Conservation (phyloP, 257 asterid species). For the Solanum phureja region DNA sequence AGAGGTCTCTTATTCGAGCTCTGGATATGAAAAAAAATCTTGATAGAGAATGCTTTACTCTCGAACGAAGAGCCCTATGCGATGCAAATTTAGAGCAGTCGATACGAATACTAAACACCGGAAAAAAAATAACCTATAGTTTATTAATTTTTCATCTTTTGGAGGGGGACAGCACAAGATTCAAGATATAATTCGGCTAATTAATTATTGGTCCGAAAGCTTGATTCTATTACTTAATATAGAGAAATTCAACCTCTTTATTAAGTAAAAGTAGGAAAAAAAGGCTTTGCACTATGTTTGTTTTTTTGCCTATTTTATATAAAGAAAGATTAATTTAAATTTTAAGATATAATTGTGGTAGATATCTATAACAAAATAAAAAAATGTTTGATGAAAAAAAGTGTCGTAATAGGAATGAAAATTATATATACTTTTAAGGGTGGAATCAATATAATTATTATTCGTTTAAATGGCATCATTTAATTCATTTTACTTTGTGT, state of each 20-base stretch:
- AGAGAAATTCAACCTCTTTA: background rate
- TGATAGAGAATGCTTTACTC: too few relatives aligned
- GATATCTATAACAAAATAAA: background rate
- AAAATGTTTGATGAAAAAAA: background rate
- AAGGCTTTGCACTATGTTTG: background rate
- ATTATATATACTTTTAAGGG: background rate
- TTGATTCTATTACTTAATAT: background rate
- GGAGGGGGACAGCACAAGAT: background rate
- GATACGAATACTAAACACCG: background rate
- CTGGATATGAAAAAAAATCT: too few relatives aligned
- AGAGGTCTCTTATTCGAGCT: too few relatives aligned
- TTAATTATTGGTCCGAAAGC: background rate
- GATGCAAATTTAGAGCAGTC: fast-evolving
- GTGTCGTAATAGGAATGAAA: background rate
- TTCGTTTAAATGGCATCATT: background rate
- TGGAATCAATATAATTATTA: background rate
- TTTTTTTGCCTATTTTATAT: background rate
- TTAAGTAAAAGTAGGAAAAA: background rate
- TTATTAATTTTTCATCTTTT: background rate
- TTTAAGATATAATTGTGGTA: background rate
- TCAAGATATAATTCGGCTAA: background rate
- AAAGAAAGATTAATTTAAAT: background rate
- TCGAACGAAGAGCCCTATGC: too few relatives aligned
- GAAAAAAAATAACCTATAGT: background rate
- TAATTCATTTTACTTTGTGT: background rate